Conservation (phyloP, 441 rosid genomes). For the Raphanus hybrid region DNA sequence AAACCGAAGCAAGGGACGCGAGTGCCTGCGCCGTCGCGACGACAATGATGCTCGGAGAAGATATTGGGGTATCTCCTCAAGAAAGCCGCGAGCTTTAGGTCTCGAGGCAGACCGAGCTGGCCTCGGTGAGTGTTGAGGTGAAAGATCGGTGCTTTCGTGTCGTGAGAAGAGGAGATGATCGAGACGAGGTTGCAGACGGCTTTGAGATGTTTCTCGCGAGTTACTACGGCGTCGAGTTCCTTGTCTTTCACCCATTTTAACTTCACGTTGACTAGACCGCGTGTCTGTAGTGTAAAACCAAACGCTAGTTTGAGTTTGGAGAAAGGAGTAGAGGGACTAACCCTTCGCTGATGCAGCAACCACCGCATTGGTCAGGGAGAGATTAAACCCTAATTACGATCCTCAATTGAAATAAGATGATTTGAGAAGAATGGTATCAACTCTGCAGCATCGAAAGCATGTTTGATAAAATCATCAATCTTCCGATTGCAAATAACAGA, state of each 20-base stretch:
- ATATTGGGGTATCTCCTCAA: conserved; percentile 70
- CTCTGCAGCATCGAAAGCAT: neutral
- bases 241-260: conserved; percentile 88
- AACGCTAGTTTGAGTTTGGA: conserved; percentile 46
- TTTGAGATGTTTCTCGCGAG: conserved; percentile 61
- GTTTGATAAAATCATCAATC: neutral
- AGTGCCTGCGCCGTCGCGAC: conserved; percentile 73
- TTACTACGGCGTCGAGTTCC: conserved; percentile 62
- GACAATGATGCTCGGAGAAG: conserved; percentile 54
- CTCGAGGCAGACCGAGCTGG: conserved; percentile 65
- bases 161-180: conserved; percentile 51
- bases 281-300: conserved; percentile 57
- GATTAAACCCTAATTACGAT: neutral
- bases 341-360: conserved; percentile 27
- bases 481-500: neutral
- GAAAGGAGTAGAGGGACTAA: conserved; percentile 28
- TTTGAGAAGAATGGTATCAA: neutral
- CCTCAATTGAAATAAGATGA: neutral
- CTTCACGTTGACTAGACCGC: conserved; percentile 70
- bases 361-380: conserved; percentile 45
- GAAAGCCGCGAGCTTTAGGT: conserved; percentile 72
- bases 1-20: conserved; percentile 73
- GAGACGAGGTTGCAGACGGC: conserved; percentile 69
- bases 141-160: conserved; percentile 55
- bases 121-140: conserved; percentile 56